A percentile compares a stretch with the other conserved stretches of the same genome.
These are phyloP conservation scores for Barbarea vulgaris DNA, from an alignment of 345 rosid genomes.

Conservation along the genomic window DNA sequence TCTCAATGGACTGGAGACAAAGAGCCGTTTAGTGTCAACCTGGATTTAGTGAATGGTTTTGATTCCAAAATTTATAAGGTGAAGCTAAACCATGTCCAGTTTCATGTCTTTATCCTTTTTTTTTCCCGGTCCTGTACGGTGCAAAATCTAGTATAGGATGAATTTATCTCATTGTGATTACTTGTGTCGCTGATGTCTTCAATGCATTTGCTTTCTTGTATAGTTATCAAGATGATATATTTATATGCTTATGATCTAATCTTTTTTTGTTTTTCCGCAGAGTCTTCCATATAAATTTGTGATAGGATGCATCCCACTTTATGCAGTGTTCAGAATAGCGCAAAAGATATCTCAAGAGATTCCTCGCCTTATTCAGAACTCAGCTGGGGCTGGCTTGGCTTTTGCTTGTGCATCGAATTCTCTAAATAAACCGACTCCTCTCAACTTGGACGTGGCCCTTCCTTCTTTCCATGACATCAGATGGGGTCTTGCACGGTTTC, in stretches of 20 bases:
- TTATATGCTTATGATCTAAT: constrained; percentile 25
- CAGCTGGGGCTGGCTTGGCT: constrained; percentile 44
- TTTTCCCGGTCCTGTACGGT: neutral
- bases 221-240: neutral
- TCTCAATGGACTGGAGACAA: constrained; percentile 38
- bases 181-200: constrained; percentile 6
- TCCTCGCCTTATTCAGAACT: constrained; percentile 44
- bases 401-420: constrained; percentile 88
- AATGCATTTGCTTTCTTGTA: neutral
- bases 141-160: neutral
- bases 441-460: constrained; percentile 66
- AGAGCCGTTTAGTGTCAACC: neutral
- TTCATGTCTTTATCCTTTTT: neutral
- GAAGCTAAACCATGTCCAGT: constrained; percentile 19
- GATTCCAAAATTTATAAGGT: constrained; percentile 28
- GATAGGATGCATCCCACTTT: constrained; percentile 53
- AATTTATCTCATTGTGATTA: neutral
- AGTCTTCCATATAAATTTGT: constrained; percentile 42
- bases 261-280: constrained; percentile 53
- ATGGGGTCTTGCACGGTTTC: constrained; percentile 72
- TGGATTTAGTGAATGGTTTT: constrained; percentile 31
- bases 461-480: constrained; percentile 72
- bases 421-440: constrained; percentile 76
- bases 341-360: constrained; percentile 48
- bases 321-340: constrained; percentile 43